phyloP scores from a whole-genome alignment of 139 green algal genomes.

The Picochlorum sp. region DNA sequence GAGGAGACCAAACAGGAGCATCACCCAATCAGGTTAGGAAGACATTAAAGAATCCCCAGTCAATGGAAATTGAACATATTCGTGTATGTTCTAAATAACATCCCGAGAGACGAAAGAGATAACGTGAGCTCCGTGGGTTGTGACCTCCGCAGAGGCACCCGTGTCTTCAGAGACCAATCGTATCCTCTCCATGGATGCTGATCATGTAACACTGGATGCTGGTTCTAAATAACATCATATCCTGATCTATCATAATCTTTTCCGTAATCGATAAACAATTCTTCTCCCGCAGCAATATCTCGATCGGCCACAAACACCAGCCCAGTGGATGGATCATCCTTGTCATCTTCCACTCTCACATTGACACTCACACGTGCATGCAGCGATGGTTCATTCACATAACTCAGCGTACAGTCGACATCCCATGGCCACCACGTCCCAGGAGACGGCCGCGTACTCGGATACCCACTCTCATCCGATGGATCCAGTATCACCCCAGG shows the following conservation, averaged over 20 bases:
- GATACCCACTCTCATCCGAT: conserved; percentile 32
- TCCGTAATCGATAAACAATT: conserved; percentile 54
- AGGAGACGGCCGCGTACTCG: conserved; percentile 20
- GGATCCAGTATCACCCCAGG: conserved; percentile 34
- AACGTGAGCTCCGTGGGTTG: too few relatives aligned
- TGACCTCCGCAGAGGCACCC: too few relatives aligned
- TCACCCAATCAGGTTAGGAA: not conserved
- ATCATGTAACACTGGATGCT: too few relatives aligned
- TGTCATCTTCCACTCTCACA: conserved; percentile 35
- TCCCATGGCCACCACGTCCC: conserved; percentile 36
- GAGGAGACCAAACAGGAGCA: conserved; percentile 13
- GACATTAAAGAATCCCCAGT: not conserved
- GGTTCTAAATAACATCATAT: conserved; percentile 17
- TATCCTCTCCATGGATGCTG: too few relatives aligned
- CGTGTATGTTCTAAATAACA: conserved; percentile 18
- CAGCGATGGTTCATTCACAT: conserved; percentile 42
- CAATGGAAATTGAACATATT: conserved; percentile 30
- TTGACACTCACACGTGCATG: conserved; percentile 21
- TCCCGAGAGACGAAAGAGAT: too few relatives aligned
- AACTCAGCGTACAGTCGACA: conserved; percentile 29
- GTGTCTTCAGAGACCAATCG: too few relatives aligned
- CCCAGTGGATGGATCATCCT: conserved; percentile 5
- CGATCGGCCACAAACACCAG: conserved; percentile 5
- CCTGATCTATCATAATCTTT: conserved; percentile 29
- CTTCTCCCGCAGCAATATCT: conserved; percentile 6